phyloP scores from a whole-genome alignment of 164 flowering plant genomes.

The Dillenia turbinata region DNA sequence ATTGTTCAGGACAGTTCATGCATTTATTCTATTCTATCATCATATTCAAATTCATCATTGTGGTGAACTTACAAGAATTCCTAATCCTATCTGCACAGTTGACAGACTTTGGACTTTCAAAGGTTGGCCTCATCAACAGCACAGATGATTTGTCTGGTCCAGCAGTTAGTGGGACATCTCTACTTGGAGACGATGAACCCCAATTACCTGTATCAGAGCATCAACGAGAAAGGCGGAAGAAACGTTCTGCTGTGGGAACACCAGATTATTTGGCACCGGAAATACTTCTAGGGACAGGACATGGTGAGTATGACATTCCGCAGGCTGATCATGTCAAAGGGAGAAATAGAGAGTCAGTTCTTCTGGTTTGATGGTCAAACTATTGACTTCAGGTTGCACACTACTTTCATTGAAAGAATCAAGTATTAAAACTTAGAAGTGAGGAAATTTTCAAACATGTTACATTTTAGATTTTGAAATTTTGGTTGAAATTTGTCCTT shows the following conservation, averaged over 20 bases:
- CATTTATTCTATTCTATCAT: too few relatives aligned
- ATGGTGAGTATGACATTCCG: conserved; percentile 57
- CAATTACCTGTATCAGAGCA: conserved; percentile 48
- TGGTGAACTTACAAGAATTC: not conserved
- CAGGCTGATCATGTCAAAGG: too few relatives aligned
- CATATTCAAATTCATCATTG: not conserved
- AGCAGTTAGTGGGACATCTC: conserved; percentile 81
- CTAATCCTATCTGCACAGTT: conserved; percentile 43
- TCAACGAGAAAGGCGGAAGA: conserved; percentile 72
- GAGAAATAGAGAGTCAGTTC: too few relatives aligned
- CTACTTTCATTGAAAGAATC: too few relatives aligned
- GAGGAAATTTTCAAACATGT: too few relatives aligned
- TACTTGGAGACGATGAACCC: conserved; percentile 71
- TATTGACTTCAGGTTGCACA: too few relatives aligned
- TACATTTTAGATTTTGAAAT: too few relatives aligned
- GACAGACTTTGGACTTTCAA: conserved; percentile 98
- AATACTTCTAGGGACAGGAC: conserved; percentile 97
- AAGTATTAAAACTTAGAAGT: too few relatives aligned
- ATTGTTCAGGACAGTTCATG: too few relatives aligned
- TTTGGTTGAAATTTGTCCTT: too few relatives aligned
- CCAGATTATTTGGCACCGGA: conserved; percentile 99
- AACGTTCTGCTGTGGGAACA: conserved; percentile 98
- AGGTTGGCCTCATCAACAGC: conserved; percentile 99
- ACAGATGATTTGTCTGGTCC: conserved; percentile 99
- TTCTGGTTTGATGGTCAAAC: too few relatives aligned